phyloP scores from a whole-genome alignment of 176 grass and related monocot genomes.

The Puccinellia tenuiflora region DNA sequence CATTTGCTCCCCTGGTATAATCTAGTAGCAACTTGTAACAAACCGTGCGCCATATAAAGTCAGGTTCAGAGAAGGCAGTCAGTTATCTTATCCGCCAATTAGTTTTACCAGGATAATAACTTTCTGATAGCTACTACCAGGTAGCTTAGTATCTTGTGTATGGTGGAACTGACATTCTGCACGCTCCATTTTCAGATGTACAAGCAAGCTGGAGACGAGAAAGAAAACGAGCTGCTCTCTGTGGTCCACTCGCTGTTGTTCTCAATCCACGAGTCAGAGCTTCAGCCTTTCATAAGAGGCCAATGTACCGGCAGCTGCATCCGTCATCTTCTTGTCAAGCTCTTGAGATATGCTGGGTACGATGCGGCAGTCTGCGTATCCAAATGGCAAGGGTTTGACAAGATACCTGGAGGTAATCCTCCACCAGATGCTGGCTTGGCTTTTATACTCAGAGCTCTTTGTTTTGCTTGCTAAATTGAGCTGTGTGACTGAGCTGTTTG shows the following conservation, averaged over 20 bases:
- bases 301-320: conserved; percentile 75
- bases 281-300: conserved; percentile 42
- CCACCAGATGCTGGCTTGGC: background rate
- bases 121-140: background rate
- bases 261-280: conserved; percentile 56
- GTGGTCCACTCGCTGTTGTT: conserved; percentile 64
- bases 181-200: conserved; percentile 41
- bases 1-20: background rate
- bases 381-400: conserved; percentile 80
- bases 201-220: conserved; percentile 53
- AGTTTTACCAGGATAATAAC: too few relatives aligned
- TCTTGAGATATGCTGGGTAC: conserved; percentile 70
- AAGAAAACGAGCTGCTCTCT: conserved; percentile 57
- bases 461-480: background rate
- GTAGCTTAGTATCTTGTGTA: background rate
- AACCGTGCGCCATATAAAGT: background rate
- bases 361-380: conserved; percentile 68
- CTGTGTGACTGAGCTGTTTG: background rate
- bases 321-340: conserved; percentile 57
- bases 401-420: conserved; percentile 72
- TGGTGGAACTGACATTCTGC: background rate
- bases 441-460: background rate
- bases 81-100: background rate
- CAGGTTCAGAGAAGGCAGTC: background rate
- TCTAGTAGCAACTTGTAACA: background rate